Evolutionary conservation across 1,139 yeast genomes (phyloP), one percentile per base, ranked within the genome.

Genomic region (Yamadazyma triangularis): DNA sequence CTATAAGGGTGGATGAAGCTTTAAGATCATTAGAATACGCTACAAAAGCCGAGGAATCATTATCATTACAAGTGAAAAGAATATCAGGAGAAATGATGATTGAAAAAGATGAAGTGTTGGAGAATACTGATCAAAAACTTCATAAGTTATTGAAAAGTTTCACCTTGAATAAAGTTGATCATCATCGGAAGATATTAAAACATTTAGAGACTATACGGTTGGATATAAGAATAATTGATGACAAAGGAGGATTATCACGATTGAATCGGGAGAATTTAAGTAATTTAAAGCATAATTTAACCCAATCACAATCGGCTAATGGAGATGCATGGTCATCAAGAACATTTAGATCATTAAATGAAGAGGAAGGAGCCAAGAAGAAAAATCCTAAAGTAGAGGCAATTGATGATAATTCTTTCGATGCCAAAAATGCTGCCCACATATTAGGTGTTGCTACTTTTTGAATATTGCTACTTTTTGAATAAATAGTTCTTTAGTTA

Each of bases 1-100:
- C 97, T 0, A 58, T 83, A 23, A 86, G 83, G 50, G 95, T 88
- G 2, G 96, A 91, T 47, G 97, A 89, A 42, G 95, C 96, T 0
- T 73, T 89, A 25, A 66, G 81, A 32, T 68, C 86, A 9, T 66
- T 89, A 34, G 95, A 89, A 49, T 77, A 74, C 28, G 94, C 96
- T 2, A 75, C 84, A n/a, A 77, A 76, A 39, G 69, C 75, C 9
- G 96, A 89, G 50, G 86, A 83, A 42, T 79, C 79, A 23, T 64
- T 89, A 33, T 76, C 80, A 13, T 61, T 75, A 39, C 93, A 86
- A 47, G 81, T 89, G 22, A 78, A 82, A 36, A 68, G 95, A 39
- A 83, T 91, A 15, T 84, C 95, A 5, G 83, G 81, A 26, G 95
- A 88, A 53, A 83, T 91, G 88, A 56, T 85, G 27, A 68, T 76